phyloP scores from a whole-genome alignment of 1,139 yeast genomes.

The Wickerhamiella infanticola region DNA sequence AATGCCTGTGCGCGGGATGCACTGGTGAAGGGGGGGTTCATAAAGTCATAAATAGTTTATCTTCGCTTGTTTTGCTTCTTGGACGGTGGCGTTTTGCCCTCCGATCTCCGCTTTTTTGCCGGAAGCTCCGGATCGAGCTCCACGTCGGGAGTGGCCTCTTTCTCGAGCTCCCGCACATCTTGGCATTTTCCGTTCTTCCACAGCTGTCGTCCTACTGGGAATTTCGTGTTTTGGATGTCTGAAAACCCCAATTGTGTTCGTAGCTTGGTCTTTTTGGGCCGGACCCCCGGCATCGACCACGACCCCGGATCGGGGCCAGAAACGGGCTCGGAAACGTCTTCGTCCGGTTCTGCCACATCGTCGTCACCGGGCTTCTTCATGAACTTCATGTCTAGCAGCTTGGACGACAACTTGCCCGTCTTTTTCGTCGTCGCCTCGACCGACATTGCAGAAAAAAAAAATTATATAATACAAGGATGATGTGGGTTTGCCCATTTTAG shows the following conservation, averaged over 20 bases:
- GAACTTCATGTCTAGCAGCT: slow-evolving; percentile 15
- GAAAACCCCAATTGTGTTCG: background rate
- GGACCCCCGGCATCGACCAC: background rate
- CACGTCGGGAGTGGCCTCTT: slow-evolving; percentile 3
- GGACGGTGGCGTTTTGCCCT: background rate
- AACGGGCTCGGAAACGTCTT: slow-evolving; percentile 3
- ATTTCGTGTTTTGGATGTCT: background rate
- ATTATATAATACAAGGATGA: background rate
- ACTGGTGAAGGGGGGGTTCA: slow-evolving; percentile 45
- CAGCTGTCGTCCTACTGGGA: slow-evolving; percentile 2
- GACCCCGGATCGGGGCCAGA: background rate
- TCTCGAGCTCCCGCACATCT: slow-evolving; percentile 2
- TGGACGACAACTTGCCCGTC: slow-evolving; percentile 12
- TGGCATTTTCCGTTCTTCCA: slow-evolving; percentile 8
- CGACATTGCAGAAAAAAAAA: background rate
- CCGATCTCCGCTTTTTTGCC: background rate
- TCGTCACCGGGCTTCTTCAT: slow-evolving; percentile 9
- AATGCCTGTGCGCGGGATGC: slow-evolving; percentile 82
- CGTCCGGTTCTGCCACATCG: background rate
- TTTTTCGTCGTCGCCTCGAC: slow-evolving; percentile 1
- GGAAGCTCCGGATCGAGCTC: background rate
- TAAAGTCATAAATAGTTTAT: slow-evolving; percentile 5
- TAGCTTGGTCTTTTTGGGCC: background rate
- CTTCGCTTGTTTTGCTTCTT: background rate
- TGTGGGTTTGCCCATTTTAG: too few relatives aligned